Conservation (phyloP, 805 yeast genomes). For the Ogataea zsoltii region DNA sequence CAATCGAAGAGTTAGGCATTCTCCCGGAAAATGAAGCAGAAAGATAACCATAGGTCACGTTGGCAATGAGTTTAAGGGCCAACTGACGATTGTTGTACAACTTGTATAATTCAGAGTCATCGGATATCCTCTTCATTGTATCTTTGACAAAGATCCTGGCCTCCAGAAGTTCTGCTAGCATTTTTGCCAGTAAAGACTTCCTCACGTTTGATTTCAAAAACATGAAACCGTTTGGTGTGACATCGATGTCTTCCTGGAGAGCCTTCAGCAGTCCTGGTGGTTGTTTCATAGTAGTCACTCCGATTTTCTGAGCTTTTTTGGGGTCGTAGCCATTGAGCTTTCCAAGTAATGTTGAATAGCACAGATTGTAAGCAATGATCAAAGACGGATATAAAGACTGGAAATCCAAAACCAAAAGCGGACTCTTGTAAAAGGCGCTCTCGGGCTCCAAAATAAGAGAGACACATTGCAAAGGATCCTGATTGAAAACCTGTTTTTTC, state of each 20-base stretch:
- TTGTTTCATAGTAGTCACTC: conserved; percentile 51
- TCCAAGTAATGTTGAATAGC: conserved; percentile 74
- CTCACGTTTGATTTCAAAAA: conserved; percentile 69
- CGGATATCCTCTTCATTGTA: conserved; percentile 59
- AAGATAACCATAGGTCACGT: conserved; percentile 94
- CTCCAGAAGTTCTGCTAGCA: conserved; percentile 81
- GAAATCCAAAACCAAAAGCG: conserved; percentile 87
- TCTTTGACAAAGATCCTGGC: conserved; percentile 76
- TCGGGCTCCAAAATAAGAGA: conserved; percentile 94
- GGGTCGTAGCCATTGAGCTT: conserved; percentile 54
- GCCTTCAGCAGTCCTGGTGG: conserved; percentile 58
- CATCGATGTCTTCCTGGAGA: conserved; percentile 52
- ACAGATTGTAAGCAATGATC: conserved; percentile 87
- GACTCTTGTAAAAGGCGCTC: conserved; percentile 82
- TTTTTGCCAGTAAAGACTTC: conserved; percentile 72
- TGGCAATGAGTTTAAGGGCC: conserved; percentile 87
- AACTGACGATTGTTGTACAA: conserved; percentile 75
- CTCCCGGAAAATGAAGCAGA: conserved; percentile 95
- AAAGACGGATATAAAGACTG: conserved; percentile 93
- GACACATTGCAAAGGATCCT: conserved; percentile 81
- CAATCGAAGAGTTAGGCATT: conserved; percentile 95
- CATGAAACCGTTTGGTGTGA: conserved; percentile 87
- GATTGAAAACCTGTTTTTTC: conserved; percentile 75
- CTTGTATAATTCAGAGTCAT: conserved; percentile 50
- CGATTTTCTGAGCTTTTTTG: conserved; percentile 46